These are phyloP conservation scores for Heliocybe sulcata DNA, from an alignment of 1,284 basidiomycete genomes.

Conservation along the genomic window DNA sequence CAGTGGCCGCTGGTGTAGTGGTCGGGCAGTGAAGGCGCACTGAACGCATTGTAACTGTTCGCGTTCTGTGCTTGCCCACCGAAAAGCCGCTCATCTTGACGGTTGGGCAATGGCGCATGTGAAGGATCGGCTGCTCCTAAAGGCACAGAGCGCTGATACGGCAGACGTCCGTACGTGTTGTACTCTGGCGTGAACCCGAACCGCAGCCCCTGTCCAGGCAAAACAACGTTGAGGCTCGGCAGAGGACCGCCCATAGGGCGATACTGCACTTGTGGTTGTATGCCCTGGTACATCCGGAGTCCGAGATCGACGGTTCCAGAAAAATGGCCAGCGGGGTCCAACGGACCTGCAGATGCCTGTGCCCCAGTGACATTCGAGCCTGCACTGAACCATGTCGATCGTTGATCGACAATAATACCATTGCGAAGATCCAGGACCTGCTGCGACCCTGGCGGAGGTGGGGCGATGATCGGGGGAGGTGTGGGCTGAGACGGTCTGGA, in stretches of 20 bases:
- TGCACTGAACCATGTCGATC: conserved; percentile 1
- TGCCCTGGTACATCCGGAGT: not conserved
- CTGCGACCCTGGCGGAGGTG: not conserved
- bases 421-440: not conserved
- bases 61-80: not conserved
- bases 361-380: not conserved
- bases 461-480: not conserved
- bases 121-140: not conserved
- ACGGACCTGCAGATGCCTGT: not conserved
- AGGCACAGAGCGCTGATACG: not conserved
- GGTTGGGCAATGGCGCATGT: not conserved
- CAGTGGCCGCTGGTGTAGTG: not conserved
- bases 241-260: not conserved
- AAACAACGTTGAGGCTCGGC: not conserved
- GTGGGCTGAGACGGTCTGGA: no score
- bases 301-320: not conserved
- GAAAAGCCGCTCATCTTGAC: not conserved
- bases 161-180: not conserved
- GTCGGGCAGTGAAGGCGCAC: not conserved
- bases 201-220: not conserved
- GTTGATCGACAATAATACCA: not conserved
- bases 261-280: not conserved
- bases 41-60: not conserved
- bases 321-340: not conserved
- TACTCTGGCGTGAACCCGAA: not conserved